These are phyloP conservation scores for Aspergillus sparsus DNA, from an alignment of 495 filamentous ascomycete species.

Conservation along the genomic window DNA sequence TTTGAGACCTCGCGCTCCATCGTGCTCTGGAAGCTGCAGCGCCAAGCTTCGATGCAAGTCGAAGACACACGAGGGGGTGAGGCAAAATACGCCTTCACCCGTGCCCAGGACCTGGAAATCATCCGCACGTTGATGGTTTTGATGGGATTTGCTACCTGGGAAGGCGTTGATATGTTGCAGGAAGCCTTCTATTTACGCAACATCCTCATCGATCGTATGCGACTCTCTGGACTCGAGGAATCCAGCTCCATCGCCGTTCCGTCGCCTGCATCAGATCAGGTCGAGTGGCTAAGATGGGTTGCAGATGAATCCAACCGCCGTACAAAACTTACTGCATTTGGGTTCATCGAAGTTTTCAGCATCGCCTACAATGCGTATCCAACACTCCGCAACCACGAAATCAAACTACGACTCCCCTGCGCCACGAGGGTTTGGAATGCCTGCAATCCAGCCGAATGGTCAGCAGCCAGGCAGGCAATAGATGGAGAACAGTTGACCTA, in stretches of 20 bases:
- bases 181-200: slow-evolving; percentile 39
- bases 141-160: slow-evolving; percentile 45
- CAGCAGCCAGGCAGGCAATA: slow-evolving; percentile 33
- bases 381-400: slow-evolving; percentile 40
- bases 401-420: slow-evolving; percentile 40
- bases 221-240: slow-evolving; percentile 31
- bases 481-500: slow-evolving; percentile 40
- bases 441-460: slow-evolving; percentile 37
- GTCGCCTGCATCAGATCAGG: background rate
- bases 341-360: slow-evolving; percentile 42
- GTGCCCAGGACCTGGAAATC: slow-evolving; percentile 35
- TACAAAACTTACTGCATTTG: slow-evolving; percentile 40
- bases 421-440: slow-evolving; percentile 43
- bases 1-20: slow-evolving; percentile 19
- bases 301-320: slow-evolving; percentile 41
- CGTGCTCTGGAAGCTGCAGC: slow-evolving; percentile 29
- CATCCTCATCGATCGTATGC: slow-evolving; percentile 37
- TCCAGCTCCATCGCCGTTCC: background rate
- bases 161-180: slow-evolving; percentile 37
- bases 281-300: slow-evolving; percentile 41
- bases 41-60: background rate
- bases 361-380: slow-evolving; percentile 44
- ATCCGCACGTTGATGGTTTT: slow-evolving; percentile 39
- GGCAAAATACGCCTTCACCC: slow-evolving; percentile 8
- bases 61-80: background rate